Evolutionary conservation across 2,329 filamentous ascomycete species (phyloP).

Genomic region (Fonsecaea erecta): DNA sequence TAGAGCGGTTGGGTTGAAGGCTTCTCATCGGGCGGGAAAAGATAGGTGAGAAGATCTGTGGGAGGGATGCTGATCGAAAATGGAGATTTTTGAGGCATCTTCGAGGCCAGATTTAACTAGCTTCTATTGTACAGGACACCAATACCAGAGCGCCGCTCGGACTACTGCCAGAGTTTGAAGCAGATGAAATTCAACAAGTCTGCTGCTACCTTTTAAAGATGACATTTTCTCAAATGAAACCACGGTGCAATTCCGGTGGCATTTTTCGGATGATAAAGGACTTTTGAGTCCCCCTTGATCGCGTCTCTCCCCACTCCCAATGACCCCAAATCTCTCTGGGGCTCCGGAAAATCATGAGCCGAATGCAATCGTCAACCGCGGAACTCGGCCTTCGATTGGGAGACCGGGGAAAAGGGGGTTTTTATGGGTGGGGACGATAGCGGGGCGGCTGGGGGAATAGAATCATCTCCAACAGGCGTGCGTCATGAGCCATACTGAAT

Average conservation of each 20-base stretch:
- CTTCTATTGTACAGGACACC: neutral
- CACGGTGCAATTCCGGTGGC: neutral
- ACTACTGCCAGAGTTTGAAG: neutral
- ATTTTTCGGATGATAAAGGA: neutral
- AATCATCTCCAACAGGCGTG: neutral
- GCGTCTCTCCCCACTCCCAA: neutral
- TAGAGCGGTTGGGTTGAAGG: neutral
- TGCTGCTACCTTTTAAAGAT: neutral
- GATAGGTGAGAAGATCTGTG: neutral
- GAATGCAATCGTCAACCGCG: neutral
- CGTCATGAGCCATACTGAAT: neutral
- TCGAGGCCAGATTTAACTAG: neutral
- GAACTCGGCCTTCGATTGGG: neutral
- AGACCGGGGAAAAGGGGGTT: neutral
- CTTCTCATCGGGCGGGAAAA: neutral
- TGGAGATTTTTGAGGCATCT: conserved; percentile 7
- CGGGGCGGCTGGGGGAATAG: neutral
- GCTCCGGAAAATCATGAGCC: neutral
- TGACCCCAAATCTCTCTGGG: neutral
- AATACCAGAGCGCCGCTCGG: neutral
- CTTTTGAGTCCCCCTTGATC: no score
- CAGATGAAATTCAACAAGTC: neutral
- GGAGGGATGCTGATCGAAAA: conserved; percentile 58
- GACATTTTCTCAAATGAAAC: neutral
- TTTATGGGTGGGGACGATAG: neutral